Percentiles rank a stretch among this genome's conserved stretches.
Evolutionary conservation across 495 filamentous ascomycete species (phyloP).

Genomic region (Aspergillus baeticus): DNA sequence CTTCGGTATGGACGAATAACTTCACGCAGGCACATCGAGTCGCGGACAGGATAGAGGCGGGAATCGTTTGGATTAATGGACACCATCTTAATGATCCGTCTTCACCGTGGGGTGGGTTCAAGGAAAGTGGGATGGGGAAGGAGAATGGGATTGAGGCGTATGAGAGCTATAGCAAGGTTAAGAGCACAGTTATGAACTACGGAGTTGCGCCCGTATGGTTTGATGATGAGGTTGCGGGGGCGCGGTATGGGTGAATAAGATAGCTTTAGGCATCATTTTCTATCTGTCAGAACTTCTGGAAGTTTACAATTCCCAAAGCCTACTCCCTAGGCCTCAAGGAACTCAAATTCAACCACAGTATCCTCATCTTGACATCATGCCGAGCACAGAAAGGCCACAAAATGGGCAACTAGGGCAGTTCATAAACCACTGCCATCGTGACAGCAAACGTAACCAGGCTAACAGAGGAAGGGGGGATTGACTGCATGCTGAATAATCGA

Average conservation of each 20-base stretch:
- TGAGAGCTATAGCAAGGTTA: slow-evolving; percentile 55
- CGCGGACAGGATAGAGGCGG: slow-evolving; percentile 54
- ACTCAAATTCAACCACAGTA: too few species aligned
- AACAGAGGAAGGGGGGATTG: too few species aligned
- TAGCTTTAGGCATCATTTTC: too few species aligned
- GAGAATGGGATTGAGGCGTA: slow-evolving; percentile 59
- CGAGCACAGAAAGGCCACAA: too few species aligned
- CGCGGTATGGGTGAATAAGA: slow-evolving; percentile 44
- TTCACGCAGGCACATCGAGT: slow-evolving; percentile 57
- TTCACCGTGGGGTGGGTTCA: slow-evolving; percentile 58
- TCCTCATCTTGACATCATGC: too few species aligned
- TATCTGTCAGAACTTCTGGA: not conserved
- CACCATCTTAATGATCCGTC: slow-evolving; percentile 62
- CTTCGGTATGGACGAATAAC: slow-evolving; percentile 59
- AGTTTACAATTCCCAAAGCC: not conserved
- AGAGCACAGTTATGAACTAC: slow-evolving; percentile 60
- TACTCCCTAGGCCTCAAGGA: too few species aligned
- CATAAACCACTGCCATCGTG: too few species aligned
- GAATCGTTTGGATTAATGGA: slow-evolving; percentile 63
- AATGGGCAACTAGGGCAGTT: too few species aligned
- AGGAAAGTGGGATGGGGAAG: slow-evolving; percentile 55
- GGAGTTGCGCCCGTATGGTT: slow-evolving; percentile 51
- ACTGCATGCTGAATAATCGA: too few species aligned
- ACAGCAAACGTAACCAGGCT: too few species aligned
- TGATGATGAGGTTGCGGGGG: slow-evolving; percentile 34